Evolutionary conservation across 78 protist genomes (phyloP), one percentile per base, ranked within the genome.

Genomic region (Dictyostelium intermedium): DNA sequence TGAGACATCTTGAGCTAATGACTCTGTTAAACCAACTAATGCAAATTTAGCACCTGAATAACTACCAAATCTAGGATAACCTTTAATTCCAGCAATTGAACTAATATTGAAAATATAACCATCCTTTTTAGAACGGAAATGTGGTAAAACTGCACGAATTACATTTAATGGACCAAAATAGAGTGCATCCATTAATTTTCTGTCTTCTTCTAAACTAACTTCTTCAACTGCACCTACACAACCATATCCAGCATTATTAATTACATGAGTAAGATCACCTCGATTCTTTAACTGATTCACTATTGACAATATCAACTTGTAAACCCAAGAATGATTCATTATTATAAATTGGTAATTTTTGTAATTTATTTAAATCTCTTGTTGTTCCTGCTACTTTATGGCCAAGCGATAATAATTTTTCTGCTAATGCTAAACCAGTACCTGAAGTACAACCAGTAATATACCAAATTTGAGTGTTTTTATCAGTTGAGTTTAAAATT

Each of bases 91-190:
- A 9, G 78, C 74, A 35, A 25, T n/a, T 63, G 87, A 82, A 1
- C 78, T 37, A 4, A 82, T 30, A 61, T 82, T 82, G 37, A 82
- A 82, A 37, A 82, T 82, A 39, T 82, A 82, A 11, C 87, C 87
- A n/a, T 82, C 14, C 1, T 82, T 53, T 35, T n/a, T 82, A 2
- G 50, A 61, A 10, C 87, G 6, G 34, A 63, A 61, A 39, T 82
- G 23, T 61, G 87, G 87, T 61, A 82, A 37, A 18, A 35, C 39
- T 20, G 87, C 50, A 11, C 56, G 23, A 10, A 82, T 39, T 23
- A 82, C 87, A 82, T 82, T 82, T 34, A 82, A 13, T 9, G 56
- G 63, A 35, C 87, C 87, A 61, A 61, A 82, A 39, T 82, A 82
- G 1, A 82, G 30, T 0, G 37, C 76, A 82, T 82, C 87, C 20